A percentile compares a stretch with the other conserved stretches of the same genome.
Evolutionary conservation across 108 stramenopile genomes (phyloP).

Genomic region (Epithemia pelagica): DNA sequence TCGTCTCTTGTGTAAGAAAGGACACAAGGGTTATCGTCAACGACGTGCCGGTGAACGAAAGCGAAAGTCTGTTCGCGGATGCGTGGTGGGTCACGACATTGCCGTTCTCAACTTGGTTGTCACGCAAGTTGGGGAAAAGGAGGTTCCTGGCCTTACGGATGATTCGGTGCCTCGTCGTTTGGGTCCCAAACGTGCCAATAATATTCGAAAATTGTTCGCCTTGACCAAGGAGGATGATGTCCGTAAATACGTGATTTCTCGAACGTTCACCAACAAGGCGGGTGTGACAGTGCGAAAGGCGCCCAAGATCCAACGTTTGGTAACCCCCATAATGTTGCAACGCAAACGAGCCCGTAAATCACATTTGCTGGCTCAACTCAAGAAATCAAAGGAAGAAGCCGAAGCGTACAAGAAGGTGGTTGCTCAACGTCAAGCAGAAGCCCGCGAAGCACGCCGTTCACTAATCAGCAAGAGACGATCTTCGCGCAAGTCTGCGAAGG

Average conservation of each 20-base stretch:
- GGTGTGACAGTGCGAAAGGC: slow-evolving; percentile 87
- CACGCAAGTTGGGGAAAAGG: slow-evolving; percentile 89
- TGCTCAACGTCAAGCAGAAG: slow-evolving; percentile 90
- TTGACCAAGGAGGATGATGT: slow-evolving; percentile 99
- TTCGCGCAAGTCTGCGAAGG: slow-evolving; percentile 79
- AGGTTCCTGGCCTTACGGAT: slow-evolving; percentile 94
- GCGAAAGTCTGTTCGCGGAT: slow-evolving; percentile 99
- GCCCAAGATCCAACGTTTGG: slow-evolving; percentile 99
- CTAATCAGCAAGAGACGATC: slow-evolving; percentile 97
- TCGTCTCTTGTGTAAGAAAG: slow-evolving; percentile 91
- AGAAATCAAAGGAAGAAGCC: slow-evolving; percentile 86
- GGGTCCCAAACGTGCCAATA: slow-evolving; percentile 99
- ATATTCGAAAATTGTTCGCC: slow-evolving; percentile 99
- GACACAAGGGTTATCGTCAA: slow-evolving; percentile 85
- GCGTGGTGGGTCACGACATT: slow-evolving; percentile 98
- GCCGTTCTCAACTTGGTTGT: slow-evolving; percentile 98
- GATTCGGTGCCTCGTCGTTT: slow-evolving; percentile 91
- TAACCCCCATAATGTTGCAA: slow-evolving; percentile 94
- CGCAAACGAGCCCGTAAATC: slow-evolving; percentile 91
- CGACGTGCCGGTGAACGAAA: slow-evolving; percentile 98
- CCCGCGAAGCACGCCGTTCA: slow-evolving; percentile 91
- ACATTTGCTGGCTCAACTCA: slow-evolving; percentile 60
- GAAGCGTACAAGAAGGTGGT: slow-evolving; percentile 95
- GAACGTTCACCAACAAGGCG: slow-evolving; percentile 96
- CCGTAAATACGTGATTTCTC: slow-evolving; percentile 95